A percentile compares a stretch with the other conserved stretches of the same genome.
Conservation (phyloP, 805 yeast genomes). For the Isabelozyma rhagii region DNA sequence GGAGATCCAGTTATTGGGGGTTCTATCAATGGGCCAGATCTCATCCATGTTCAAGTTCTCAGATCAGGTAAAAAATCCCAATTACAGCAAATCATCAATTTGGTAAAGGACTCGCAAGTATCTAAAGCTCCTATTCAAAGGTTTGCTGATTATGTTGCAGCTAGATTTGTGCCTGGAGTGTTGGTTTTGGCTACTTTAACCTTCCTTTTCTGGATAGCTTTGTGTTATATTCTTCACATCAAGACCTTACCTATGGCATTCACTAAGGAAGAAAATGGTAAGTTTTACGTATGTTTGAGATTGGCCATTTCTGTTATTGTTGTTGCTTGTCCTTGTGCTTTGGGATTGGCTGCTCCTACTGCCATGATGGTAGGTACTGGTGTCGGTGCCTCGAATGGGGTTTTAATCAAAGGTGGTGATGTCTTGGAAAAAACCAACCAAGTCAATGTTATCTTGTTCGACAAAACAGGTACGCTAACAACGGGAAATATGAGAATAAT, state of each 20-base stretch:
- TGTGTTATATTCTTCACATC: slow-evolving; percentile 19
- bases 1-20: slow-evolving; percentile 84
- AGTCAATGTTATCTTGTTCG: slow-evolving; percentile 71
- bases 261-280: slow-evolving; percentile 46
- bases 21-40: slow-evolving; percentile 77
- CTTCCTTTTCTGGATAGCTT: slow-evolving; percentile 42
- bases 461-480: slow-evolving; percentile 95
- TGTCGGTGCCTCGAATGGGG: slow-evolving; percentile 86
- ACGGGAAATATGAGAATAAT: slow-evolving; percentile 66
- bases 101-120: slow-evolving; percentile 88
- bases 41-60: slow-evolving; percentile 64
- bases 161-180: slow-evolving; percentile 79
- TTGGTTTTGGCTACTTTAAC: slow-evolving; percentile 61
- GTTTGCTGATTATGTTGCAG: slow-evolving; percentile 80
- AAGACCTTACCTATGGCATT: slow-evolving; percentile 47
- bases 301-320: slow-evolving; percentile 89
- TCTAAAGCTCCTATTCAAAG: slow-evolving; percentile 88
- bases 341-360: slow-evolving; percentile 97
- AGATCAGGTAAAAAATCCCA: slow-evolving; percentile 81
- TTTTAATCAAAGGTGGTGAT: slow-evolving; percentile 90
- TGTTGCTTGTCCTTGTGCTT: slow-evolving; percentile 98
- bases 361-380: slow-evolving; percentile 99
- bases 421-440: slow-evolving; percentile 70
- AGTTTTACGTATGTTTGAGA: slow-evolving; percentile 65
- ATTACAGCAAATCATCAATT: slow-evolving; percentile 77